Evolutionary conservation across 225 moss, liverwort and hornwort genomes (phyloP).

Genomic region (Thuidium tamariscinum): DNA sequence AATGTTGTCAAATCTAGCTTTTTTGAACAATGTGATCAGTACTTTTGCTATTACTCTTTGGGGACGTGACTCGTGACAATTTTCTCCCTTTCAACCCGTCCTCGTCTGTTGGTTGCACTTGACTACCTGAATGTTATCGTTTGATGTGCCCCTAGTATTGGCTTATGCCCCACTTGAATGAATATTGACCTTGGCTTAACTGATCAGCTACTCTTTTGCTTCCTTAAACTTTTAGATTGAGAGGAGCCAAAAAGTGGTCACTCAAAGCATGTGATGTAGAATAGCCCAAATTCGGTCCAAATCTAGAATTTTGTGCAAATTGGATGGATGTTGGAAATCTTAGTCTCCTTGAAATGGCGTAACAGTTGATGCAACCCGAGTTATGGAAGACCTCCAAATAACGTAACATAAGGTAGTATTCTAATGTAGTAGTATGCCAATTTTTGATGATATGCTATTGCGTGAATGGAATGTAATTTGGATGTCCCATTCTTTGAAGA

Average conservation of each 20-base stretch:
- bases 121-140: background rate
- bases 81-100: background rate
- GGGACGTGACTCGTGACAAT: background rate
- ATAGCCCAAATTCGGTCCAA: background rate
- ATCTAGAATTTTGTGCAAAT: background rate
- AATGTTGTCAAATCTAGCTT: constrained; percentile 52
- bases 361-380: background rate
- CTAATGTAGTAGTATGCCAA: no score
- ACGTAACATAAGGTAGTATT: no score
- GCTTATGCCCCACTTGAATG: background rate
- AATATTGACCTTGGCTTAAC: background rate
- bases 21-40: constrained; percentile 30
- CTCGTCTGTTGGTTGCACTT: background rate
- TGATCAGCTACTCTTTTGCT: background rate
- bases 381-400: background rate
- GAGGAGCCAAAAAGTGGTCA: background rate
- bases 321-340: background rate
- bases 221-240: background rate
- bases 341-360: background rate
- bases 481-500: no score
- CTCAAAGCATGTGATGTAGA: background rate
- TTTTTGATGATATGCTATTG: no score
- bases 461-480: no score
- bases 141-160: background rate
- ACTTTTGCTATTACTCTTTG: background rate